A percentile compares a stretch with the other conserved stretches of the same genome.
These are phyloP conservation scores for Eucalyptus regnans DNA, from an alignment of 345 rosid genomes.

Conservation along the genomic window DNA sequence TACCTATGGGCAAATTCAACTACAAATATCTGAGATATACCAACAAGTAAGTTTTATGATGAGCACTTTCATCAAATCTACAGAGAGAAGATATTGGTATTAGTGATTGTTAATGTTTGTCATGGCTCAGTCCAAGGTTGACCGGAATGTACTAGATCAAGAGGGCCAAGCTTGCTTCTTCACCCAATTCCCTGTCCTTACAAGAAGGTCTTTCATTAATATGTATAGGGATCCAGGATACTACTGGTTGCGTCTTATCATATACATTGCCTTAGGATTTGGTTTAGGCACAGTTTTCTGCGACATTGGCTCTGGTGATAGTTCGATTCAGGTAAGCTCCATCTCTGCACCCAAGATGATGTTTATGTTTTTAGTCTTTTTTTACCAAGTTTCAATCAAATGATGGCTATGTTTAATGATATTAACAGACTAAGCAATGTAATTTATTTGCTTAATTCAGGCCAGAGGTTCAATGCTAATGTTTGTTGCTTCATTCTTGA, in stretches of 20 bases:
- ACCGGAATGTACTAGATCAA: background rate
- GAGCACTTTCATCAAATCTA: background rate
- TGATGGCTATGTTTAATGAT: background rate
- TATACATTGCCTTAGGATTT: slow-evolving; percentile 29
- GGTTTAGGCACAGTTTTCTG: slow-evolving; percentile 31
- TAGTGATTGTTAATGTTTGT: background rate
- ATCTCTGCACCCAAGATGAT: background rate
- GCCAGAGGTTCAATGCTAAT: slow-evolving; percentile 30
- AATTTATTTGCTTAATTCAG: slow-evolving; percentile 3
- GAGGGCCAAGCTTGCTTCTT: slow-evolving; percentile 15
- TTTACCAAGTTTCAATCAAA: background rate
- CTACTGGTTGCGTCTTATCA: slow-evolving; percentile 47
- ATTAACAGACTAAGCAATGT: background rate
- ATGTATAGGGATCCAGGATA: slow-evolving; percentile 59
- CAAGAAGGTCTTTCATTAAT: slow-evolving; percentile 40
- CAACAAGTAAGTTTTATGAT: slow-evolving; percentile 4
- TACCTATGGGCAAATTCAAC: slow-evolving; percentile 4
- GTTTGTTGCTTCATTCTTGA: slow-evolving; percentile 35
- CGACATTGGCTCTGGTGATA: slow-evolving; percentile 5
- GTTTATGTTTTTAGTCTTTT: background rate
- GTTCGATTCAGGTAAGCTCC: slow-evolving; percentile 35
- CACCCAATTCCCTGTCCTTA: slow-evolving; percentile 19
- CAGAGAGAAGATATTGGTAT: background rate
- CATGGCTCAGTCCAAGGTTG: background rate
- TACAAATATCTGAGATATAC: slow-evolving; percentile 10